These are phyloP conservation scores for Mycothermus thermophilus DNA, from an alignment of 495 filamentous ascomycete species.

Conservation along the genomic window DNA sequence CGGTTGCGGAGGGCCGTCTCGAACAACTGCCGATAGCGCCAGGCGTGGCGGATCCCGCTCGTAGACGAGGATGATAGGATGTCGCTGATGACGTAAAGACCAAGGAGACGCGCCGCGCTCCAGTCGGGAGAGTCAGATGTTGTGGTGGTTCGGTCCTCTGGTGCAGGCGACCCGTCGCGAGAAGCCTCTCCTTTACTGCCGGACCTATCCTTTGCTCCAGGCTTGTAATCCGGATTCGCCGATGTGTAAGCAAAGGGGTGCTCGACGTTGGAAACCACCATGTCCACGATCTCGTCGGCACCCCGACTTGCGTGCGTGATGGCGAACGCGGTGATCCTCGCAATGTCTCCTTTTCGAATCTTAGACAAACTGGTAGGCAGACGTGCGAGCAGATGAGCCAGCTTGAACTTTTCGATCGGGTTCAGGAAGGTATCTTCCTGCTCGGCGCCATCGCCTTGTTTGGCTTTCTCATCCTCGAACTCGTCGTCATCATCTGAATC, in stretches of 20 bases:
- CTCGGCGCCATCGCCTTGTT: constrained; percentile 36
- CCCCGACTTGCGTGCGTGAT: constrained; percentile 66
- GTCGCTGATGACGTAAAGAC: constrained; percentile 75
- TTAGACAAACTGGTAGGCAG: constrained; percentile 63
- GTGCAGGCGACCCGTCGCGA: constrained; percentile 21
- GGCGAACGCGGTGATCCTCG: constrained; percentile 75
- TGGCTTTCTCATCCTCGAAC: constrained; percentile 57
- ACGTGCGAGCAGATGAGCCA: constrained; percentile 65
- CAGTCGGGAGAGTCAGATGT: constrained; percentile 39
- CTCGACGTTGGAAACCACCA: constrained; percentile 70
- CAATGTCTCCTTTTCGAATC: constrained; percentile 74
- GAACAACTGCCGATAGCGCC: constrained; percentile 81
- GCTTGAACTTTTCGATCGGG: constrained; percentile 69
- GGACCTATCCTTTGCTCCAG: constrained; percentile 29
- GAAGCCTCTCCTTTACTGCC: constrained; percentile 19
- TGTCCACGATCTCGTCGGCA: constrained; percentile 78
- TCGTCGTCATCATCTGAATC: constrained; percentile 80
- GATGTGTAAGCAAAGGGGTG: constrained; percentile 54
- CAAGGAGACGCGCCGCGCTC: constrained; percentile 63
- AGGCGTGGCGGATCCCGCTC: constrained; percentile 72
- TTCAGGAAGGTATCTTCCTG: constrained; percentile 65
- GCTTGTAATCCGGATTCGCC: constrained; percentile 33
- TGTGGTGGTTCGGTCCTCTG: constrained; percentile 20
- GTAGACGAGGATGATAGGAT: constrained; percentile 76
- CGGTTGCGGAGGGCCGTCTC: constrained; percentile 56